A percentile compares a stretch with the other conserved stretches of the same genome.
Conservation (phyloP, 352 stramenopile species). For the Aphanomyces invadans region DNA sequence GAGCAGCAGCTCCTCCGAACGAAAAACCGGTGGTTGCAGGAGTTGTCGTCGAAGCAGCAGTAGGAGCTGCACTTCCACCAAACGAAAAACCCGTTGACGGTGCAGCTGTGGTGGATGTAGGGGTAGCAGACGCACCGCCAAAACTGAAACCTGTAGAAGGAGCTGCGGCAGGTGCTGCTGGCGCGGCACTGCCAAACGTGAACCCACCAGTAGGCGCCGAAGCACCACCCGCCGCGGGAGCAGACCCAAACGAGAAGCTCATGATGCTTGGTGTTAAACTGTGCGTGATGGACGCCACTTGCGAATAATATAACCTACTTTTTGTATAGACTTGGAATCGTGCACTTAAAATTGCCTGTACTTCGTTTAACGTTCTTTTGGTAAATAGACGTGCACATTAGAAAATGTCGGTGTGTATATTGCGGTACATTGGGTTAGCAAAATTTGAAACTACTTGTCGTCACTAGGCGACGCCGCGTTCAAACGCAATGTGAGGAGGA, state of each 20-base stretch:
- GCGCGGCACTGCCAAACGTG: conserved; percentile 25
- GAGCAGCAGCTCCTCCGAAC: conserved; percentile 10
- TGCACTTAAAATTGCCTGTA: too few species aligned
- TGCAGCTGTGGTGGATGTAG: not conserved
- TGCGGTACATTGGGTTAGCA: too few species aligned
- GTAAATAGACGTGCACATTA: not conserved
- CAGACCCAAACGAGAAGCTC: conserved; percentile 32
- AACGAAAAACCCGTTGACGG: conserved; percentile 1
- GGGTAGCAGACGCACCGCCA: not conserved
- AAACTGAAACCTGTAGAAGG: not conserved
- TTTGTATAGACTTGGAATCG: not conserved
- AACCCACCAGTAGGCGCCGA: conserved; percentile 26
- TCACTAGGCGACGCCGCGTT: too few species aligned
- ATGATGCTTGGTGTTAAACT: conserved; percentile 24
- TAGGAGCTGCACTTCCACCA: not conserved
- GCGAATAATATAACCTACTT: not conserved
- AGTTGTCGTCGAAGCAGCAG: conserved; percentile 28
- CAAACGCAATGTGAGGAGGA: too few species aligned
- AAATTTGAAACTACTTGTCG: too few species aligned
- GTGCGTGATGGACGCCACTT: not conserved
- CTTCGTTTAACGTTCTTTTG: not conserved
- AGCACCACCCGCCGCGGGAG: conserved; percentile 14
- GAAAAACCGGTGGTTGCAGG: conserved; percentile 9
- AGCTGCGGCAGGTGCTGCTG: not conserved
- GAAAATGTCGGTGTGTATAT: not conserved